A percentile compares a stretch with the other conserved stretches of the same genome.
Evolutionary conservation across 2,329 filamentous ascomycete species (phyloP).

Genomic region (Aspergillus hiratsukae): DNA sequence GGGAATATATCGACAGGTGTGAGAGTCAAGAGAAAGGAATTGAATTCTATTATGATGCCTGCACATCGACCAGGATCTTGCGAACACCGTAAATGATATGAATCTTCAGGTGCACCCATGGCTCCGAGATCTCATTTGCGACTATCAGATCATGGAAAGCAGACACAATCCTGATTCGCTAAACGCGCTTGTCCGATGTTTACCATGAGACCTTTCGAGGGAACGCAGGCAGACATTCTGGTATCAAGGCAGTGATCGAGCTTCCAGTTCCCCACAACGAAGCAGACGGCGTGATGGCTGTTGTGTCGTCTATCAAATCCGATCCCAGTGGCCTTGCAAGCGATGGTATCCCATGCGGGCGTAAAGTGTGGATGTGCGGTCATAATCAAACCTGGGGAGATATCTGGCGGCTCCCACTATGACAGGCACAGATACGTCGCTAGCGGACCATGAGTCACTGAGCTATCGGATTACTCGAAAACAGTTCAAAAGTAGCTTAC

Average conservation of each 20-base stretch:
- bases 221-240: background rate
- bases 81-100: slow-evolving; percentile 20
- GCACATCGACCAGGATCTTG: slow-evolving; percentile 48
- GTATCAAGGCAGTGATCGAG: background rate
- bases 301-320: background rate
- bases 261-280: background rate
- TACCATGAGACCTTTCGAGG: too few species aligned
- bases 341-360: background rate
- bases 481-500: background rate
- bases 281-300: background rate
- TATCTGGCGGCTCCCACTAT: background rate
- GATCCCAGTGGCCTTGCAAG: background rate
- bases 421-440: background rate
- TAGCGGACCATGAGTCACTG: background rate
- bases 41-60: slow-evolving; percentile 2
- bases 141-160: background rate
- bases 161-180: background rate
- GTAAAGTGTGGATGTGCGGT: background rate
- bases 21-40: background rate
- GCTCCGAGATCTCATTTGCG: background rate
- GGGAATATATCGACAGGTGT: background rate
- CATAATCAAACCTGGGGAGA: background rate
- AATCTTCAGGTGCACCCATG: background rate
- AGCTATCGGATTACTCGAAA: background rate
- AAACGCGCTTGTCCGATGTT: too few species aligned